phyloP scores from a whole-genome alignment of 2,329 filamentous ascomycete genomes.

The Penicillium sclerotigenum region DNA sequence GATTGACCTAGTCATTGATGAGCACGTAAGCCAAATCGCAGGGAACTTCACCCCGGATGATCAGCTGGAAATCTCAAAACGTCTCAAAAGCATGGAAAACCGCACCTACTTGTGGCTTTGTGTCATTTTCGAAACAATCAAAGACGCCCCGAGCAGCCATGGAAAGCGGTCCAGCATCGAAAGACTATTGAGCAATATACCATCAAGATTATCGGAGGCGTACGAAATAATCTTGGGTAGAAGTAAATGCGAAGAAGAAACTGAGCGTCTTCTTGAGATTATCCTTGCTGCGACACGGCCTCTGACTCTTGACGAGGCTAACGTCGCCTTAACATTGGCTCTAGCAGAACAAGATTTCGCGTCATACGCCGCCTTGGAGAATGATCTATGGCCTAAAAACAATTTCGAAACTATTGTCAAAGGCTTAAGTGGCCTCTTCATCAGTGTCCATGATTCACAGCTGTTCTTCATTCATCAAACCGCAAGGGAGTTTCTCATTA shows the following conservation, averaged over 20 bases:
- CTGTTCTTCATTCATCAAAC: not conserved
- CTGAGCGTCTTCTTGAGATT: not conserved
- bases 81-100: not conserved
- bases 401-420: not conserved
- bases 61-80: not conserved
- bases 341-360: not conserved
- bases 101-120: not conserved
- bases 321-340: not conserved
- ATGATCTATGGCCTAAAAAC: not conserved
- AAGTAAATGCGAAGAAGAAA: not conserved
- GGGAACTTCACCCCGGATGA: not conserved
- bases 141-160: not conserved
- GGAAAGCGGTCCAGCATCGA: not conserved
- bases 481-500: not conserved
- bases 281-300: not conserved
- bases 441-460: not conserved
- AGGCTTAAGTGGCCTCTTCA: not conserved
- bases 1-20: slow-evolving; percentile 1
- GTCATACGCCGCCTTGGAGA: not conserved
- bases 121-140: not conserved
- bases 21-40: not conserved
- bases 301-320: not conserved
- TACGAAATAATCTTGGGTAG: not conserved
- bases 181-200: not conserved
- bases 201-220: not conserved